Percentiles rank a stretch among this genome's conserved stretches.
These are phyloP conservation scores for Colletotrichum tofieldiae DNA, from an alignment of 2,329 filamentous ascomycete genomes.

Conservation along the genomic window DNA sequence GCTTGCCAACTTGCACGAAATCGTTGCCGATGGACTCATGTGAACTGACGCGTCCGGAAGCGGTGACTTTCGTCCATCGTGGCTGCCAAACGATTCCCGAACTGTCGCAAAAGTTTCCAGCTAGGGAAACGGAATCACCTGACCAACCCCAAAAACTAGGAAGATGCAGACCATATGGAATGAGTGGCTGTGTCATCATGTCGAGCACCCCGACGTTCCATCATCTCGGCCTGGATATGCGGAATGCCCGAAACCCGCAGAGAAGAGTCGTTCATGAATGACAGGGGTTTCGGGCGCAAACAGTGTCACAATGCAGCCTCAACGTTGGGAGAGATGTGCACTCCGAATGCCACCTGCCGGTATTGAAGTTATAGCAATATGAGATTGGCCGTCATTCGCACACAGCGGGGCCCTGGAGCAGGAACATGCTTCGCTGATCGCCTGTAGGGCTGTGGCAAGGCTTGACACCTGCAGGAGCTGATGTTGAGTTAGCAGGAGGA, in stretches of 20 bases:
- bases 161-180: neutral
- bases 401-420: neutral
- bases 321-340: neutral
- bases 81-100: constrained; percentile 2
- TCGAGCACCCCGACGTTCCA: constrained; percentile 16
- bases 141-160: neutral
- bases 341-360: constrained; percentile 7
- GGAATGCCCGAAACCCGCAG: constrained; percentile 8
- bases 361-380: neutral
- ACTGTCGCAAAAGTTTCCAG: constrained; percentile 22
- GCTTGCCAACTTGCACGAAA: constrained; percentile 8
- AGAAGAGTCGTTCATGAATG: constrained; percentile 18
- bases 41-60: neutral
- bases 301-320: constrained; percentile 1
- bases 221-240: constrained; percentile 6
- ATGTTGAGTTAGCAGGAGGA: constrained; percentile 17
- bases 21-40: neutral
- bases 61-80: constrained; percentile 9
- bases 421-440: neutral
- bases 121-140: constrained; percentile 9
- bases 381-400: constrained; percentile 5
- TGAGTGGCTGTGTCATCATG: constrained; percentile 5
- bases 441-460: constrained; percentile 18
- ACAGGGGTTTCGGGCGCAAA: constrained; percentile 14
- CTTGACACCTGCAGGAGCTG: constrained; percentile 36